Conservation (phyloP, 129 eudicot genomes). For the Chrysanthemum seticuspe region DNA sequence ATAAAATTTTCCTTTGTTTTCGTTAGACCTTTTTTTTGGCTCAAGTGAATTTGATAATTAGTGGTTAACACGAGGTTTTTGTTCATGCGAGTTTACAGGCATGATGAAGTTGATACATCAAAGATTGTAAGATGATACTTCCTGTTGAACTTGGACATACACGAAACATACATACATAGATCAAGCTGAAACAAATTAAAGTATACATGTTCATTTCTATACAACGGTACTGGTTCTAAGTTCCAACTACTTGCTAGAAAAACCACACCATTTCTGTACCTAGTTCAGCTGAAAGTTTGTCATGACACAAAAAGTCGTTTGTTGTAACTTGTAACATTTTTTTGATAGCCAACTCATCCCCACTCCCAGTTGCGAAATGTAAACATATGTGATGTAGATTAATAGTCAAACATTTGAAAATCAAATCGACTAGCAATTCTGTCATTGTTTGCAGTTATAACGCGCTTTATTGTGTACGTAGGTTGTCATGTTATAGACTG, state of each 20-base stretch:
- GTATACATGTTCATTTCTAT: conserved; percentile 14
- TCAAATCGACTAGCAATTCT: neutral
- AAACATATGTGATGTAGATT: conserved; percentile 28
- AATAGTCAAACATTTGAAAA: conserved; percentile 14
- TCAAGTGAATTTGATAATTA: neutral
- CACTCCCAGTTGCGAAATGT: conserved; percentile 16
- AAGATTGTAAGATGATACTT: conserved; percentile 26
- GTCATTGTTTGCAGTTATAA: neutral
- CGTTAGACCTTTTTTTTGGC: neutral
- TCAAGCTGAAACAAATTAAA: conserved; percentile 25
- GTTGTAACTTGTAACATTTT: conserved; percentile 22
- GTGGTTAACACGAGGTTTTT: conserved; percentile 13
- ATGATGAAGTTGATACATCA: conserved; percentile 14
- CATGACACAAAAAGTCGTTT: conserved; percentile 3
- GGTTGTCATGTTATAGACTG: conserved; percentile 10
- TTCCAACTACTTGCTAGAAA: conserved; percentile 28
- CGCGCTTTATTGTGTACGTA: conserved; percentile 19
- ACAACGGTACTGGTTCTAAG: neutral
- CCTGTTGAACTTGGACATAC: conserved; percentile 25
- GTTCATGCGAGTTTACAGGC: conserved; percentile 23
- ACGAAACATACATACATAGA: conserved; percentile 26
- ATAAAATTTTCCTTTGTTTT: neutral
- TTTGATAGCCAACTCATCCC: conserved; percentile 7
- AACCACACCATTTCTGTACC: conserved; percentile 11
- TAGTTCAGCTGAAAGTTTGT: neutral